Percentiles rank a stretch among this genome's conserved stretches.
Evolutionary conservation across 2,329 filamentous ascomycete species (phyloP).

Genomic region (Diplodia sapinea): DNA sequence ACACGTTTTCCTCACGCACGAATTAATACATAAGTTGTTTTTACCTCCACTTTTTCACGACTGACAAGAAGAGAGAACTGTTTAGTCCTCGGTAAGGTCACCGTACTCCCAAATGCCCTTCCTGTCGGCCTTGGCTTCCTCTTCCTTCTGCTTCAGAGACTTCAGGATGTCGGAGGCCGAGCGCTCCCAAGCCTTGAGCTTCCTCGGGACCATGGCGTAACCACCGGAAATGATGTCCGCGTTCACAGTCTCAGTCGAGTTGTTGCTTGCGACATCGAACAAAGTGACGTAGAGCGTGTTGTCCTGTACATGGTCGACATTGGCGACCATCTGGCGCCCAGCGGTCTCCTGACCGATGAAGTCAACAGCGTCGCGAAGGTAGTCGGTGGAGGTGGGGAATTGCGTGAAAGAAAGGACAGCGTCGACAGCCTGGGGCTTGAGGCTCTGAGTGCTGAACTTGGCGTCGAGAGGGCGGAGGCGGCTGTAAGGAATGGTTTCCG

Average conservation of each 20-base stretch:
- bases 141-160: conserved; percentile 74
- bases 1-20: neutral
- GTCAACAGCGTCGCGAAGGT: conserved; percentile 77
- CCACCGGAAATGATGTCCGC: conserved; percentile 83
- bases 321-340: conserved; percentile 80
- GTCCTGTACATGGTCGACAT: conserved; percentile 85
- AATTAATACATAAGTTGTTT: conserved; percentile 2
- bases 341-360: conserved; percentile 78
- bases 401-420: conserved; percentile 88
- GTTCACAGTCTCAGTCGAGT: conserved; percentile 81
- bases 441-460: conserved; percentile 74
- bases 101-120: conserved; percentile 98
- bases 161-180: conserved; percentile 74
- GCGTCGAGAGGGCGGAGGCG: conserved; percentile 80
- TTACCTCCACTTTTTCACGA: neutral
- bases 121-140: conserved; percentile 77
- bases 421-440: conserved; percentile 86
- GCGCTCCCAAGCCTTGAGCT: conserved; percentile 90
- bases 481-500: conserved; percentile 84
- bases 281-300: conserved; percentile 85
- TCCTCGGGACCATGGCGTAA: conserved; percentile 87
- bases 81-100: conserved; percentile 74
- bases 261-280: conserved; percentile 73
- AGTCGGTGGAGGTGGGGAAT: conserved; percentile 81
- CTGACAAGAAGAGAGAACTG: neutral